phyloP scores from a whole-genome alignment of 2,329 filamentous ascomycete species.

The Claviceps sp. region DNA sequence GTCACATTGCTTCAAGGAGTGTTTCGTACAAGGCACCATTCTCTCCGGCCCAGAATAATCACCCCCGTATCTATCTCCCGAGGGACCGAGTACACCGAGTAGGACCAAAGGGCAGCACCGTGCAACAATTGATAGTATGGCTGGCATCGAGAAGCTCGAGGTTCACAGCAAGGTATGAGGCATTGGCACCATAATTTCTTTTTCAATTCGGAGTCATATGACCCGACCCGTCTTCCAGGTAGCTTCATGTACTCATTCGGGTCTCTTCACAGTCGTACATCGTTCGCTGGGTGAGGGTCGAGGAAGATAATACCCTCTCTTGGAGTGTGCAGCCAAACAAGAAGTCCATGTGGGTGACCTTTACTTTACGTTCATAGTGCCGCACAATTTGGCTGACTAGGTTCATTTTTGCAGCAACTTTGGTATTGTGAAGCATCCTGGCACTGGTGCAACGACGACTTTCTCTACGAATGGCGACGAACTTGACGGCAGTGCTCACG shows the following conservation, averaged over 20 bases:
- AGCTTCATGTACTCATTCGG: slow-evolving; percentile 8
- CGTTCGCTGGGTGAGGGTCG: slow-evolving; percentile 90
- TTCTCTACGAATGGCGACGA: slow-evolving; percentile 29
- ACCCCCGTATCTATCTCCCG: neutral
- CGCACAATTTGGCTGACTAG: slow-evolving; percentile 8
- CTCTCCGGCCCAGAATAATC: neutral
- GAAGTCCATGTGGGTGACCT: slow-evolving; percentile 61
- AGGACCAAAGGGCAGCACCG: neutral
- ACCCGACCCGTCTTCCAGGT: neutral
- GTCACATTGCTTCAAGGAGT: neutral
- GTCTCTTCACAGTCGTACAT: slow-evolving; percentile 68
- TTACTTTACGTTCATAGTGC: neutral
- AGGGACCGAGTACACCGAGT: neutral
- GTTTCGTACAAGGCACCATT: neutral
- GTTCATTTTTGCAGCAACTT: slow-evolving; percentile 52
- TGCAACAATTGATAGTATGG: slow-evolving; percentile 41
- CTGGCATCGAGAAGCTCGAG: slow-evolving; percentile 90
- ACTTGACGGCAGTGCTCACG: slow-evolving; percentile 30
- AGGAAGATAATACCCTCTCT: slow-evolving; percentile 80
- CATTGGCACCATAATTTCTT: neutral
- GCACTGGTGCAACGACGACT: slow-evolving; percentile 44
- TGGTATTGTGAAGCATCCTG: slow-evolving; percentile 93
- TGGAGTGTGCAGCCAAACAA: slow-evolving; percentile 98
- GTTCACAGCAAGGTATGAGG: slow-evolving; percentile 78
- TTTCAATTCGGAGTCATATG: neutral